These are phyloP conservation scores for Cornus kousa DNA, from an alignment of 148 eudicot genomes.

Conservation along the genomic window DNA sequence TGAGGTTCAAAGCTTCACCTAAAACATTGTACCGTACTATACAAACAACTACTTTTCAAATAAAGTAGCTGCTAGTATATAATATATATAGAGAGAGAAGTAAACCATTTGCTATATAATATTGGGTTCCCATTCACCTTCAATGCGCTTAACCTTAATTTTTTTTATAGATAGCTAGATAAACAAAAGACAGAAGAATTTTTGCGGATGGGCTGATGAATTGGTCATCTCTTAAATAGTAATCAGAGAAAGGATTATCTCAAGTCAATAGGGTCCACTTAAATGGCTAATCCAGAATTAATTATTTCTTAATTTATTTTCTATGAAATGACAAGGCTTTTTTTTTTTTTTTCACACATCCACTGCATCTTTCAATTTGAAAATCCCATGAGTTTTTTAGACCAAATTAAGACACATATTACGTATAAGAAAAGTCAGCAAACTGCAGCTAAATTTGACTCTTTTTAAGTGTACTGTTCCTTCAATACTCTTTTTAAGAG, in stretches of 20 bases:
- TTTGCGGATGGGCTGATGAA: not conserved
- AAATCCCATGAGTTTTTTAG: not conserved
- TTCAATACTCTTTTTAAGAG: not conserved
- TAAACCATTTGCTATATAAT: not conserved
- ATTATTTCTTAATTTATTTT: no score
- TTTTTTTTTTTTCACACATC: no score
- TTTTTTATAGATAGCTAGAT: no score
- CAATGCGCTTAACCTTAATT: not conserved
- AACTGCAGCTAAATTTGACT: not conserved
- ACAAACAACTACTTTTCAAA: slow-evolving; percentile 2
- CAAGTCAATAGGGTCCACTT: no score
- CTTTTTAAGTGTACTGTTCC: not conserved
- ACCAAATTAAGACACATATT: not conserved
- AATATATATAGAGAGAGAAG: not conserved
- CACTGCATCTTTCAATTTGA: not conserved
- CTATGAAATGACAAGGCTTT: no score
- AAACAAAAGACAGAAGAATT: no score
- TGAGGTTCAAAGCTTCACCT: not conserved
- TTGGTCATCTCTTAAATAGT: not conserved
- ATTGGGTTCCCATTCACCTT: not conserved
- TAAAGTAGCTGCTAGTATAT: not conserved
- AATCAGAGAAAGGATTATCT: no score
- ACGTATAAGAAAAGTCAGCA: not conserved
- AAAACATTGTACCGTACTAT: not conserved
- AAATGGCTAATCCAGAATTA: no score